These are phyloP conservation scores for Conringia planisiliqua DNA, from an alignment of 345 rosid species.

Conservation along the genomic window DNA sequence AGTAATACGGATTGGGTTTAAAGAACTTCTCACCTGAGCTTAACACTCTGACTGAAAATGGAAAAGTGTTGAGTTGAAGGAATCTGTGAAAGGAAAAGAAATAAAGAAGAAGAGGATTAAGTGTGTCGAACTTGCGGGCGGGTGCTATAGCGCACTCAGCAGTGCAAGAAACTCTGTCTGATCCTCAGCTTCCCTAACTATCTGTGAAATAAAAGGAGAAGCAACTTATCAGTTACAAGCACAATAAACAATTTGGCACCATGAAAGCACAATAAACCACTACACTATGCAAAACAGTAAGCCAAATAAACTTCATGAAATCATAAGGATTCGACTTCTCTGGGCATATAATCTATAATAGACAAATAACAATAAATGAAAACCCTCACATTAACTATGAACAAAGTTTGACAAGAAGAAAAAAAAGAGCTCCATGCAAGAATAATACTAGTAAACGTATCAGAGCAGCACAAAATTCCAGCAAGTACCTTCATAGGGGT, in stretches of 20 bases:
- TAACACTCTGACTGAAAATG: slow-evolving; percentile 9
- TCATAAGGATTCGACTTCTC: neutral
- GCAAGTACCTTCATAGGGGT: slow-evolving; percentile 57
- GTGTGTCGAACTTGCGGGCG: slow-evolving; percentile 24
- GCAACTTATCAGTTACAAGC: neutral
- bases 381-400: neutral
- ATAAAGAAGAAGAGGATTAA: neutral
- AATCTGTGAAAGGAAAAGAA: slow-evolving; percentile 14
- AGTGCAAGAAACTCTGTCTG: slow-evolving; percentile 64
- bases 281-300: neutral
- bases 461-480: neutral
- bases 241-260: neutral
- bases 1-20: neutral
- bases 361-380: neutral
- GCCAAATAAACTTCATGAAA: neutral
- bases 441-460: neutral
- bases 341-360: neutral
- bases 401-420: neutral
- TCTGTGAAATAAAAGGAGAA: slow-evolving; percentile 37
- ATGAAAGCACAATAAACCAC: neutral
- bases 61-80: slow-evolving; percentile 17
- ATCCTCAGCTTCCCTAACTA: slow-evolving; percentile 78
- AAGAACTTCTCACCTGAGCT: slow-evolving; percentile 23
- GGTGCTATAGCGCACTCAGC: slow-evolving; percentile 45
- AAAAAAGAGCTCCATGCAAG: neutral